Base-by-base conservation (phyloP, 139 green algal genomes). In the Eudorina sp. region DNA sequence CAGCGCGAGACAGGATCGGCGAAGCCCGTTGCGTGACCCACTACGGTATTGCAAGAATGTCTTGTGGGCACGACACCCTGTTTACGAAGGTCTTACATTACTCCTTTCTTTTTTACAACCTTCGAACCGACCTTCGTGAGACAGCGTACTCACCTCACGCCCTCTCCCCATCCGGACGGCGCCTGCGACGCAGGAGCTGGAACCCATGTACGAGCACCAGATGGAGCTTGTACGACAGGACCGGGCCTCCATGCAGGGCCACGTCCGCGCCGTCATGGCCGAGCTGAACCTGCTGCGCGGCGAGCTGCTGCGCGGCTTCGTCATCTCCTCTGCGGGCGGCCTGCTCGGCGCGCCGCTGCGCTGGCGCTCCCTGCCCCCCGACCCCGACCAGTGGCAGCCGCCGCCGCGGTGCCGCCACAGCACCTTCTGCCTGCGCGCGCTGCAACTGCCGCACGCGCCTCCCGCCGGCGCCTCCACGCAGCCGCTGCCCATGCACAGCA, bases 351-450 rank as follows among this genome's bases (percentile, higher is more conserved):
- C 38, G 34, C 55, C 77, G 0, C 80, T 94, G 27, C 68, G 51
- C 60, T 94, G 91, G 91, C 60, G 34, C 14, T 72, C 62, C 14
- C 53, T 92, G 51, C 76, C 72, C 0, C 70, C 77, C 19, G 66
- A 88, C 72, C 77, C 75, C 3, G 83, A 23, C 7, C 73, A 75
- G 43, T 66, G 80, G 40, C 43, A 19, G 34, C 25, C 80, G 31
- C 81, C 60, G 60, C 46, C 85, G 7, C 84, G 86, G 38, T 68
- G 46, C n/a, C 84, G 91, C 31, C 91, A 94, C 73, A 80, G n/a
- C 58, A 64, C 85, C 1, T 66, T 90, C 46, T 84, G 13, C 68
- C 74, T 93, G 36, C 84, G 75, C 0, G 48, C 6, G 21, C 58
- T 94, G 31, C 78, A 90, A 62, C 80, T 77, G 51, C 66, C 78